Base-by-base conservation (phyloP, 2,329 filamentous ascomycete genomes). In the Xylariaceae sp. region DNA sequence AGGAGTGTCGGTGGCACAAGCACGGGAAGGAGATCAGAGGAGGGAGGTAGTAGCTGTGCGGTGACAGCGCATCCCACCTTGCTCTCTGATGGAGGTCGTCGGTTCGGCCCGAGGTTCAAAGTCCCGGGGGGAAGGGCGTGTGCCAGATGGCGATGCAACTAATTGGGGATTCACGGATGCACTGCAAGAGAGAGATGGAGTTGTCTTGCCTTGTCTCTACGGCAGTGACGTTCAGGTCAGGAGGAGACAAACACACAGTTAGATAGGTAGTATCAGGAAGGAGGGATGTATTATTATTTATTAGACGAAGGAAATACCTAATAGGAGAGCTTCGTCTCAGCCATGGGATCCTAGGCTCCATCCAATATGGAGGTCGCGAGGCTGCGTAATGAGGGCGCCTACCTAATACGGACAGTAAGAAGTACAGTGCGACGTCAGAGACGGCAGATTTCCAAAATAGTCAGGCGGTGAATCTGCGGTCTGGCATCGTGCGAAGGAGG, bases 41-140 rank as follows among this genome's bases (percentile, higher is more conserved):
- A 50, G 51, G 60, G 59, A 58, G 51, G 58, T 60, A 60, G 55
- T 57, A 47, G 64, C 62, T 62, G 59, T 59, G 65, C 64, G 66
- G 59, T 49, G 62, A 61, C 59, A 65, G 58, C 62, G 37, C 65
- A 66, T 66, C 57, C 58, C 62, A 66, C 60, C 51, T 56, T 48
- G 47, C 53, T 53, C 58, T 52, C 58, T 30, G 58, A 39, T 51
- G 23, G 23, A 30, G 23, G 23, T 30, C 23, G 23, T 50, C 49
- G 23, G 23, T 35, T 56, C 58, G 53, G 51, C 51, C 57, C 56
- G 58, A n/a, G 30, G 52, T 64, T 57, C 44, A 39, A 15, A 37
- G 51, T 60, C 50, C 60, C 59, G 57, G 61, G 56, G 49, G 56
- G 53, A 35, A 56, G 55, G 54, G 37, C 48, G 53, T 37, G 17